A percentile compares a stretch with the other conserved stretches of the same genome.
Conservation (phyloP, 2,329 filamentous ascomycete genomes). For the Talaromyces piceae region DNA sequence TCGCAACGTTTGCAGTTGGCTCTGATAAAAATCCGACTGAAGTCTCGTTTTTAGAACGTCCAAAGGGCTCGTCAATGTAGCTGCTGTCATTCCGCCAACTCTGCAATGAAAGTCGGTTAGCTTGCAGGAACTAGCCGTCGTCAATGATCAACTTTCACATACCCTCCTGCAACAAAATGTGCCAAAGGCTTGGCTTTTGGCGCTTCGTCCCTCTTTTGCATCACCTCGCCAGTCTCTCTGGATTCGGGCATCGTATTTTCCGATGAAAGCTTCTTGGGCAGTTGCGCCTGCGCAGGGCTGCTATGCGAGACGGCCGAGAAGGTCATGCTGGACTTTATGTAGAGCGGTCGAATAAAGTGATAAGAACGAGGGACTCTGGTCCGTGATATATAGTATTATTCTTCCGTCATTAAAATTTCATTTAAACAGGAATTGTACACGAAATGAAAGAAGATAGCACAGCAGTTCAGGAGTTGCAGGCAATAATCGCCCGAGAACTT, state of each 20-base stretch:
- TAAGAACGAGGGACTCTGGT: conserved; percentile 1
- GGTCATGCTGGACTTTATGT: conserved; percentile 14
- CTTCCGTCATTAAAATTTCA: conserved; percentile 4
- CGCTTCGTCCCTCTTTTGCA: conserved; percentile 21
- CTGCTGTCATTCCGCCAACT: conserved; percentile 81
- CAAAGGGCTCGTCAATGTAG: conserved; percentile 85
- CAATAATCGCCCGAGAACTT: conserved; percentile 9
- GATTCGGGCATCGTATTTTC: conserved; percentile 21
- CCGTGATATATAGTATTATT: conserved; percentile 1
- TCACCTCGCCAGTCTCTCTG: conserved; percentile 32
- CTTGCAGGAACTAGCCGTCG: not conserved
- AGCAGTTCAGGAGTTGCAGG: not conserved
- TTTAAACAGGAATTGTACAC: conserved; percentile 2
- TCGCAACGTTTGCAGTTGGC: conserved; percentile 61
- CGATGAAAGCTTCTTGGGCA: conserved; percentile 14
- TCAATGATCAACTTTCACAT: conserved; percentile 29
- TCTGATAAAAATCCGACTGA: conserved; percentile 91
- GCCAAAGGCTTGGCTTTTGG: conserved; percentile 70
- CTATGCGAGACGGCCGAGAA: conserved; percentile 17
- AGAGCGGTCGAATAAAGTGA: not conserved
- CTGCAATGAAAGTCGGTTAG: conserved; percentile 38
- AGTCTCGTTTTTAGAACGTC: conserved; percentile 90
- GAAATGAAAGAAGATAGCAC: not conserved
- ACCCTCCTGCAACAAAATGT: conserved; percentile 88
- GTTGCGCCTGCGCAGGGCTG: conserved; percentile 22